Base-by-base conservation (phyloP, 768 basidiomycete genomes). In the Lactifluus hygrophoroides region DNA sequence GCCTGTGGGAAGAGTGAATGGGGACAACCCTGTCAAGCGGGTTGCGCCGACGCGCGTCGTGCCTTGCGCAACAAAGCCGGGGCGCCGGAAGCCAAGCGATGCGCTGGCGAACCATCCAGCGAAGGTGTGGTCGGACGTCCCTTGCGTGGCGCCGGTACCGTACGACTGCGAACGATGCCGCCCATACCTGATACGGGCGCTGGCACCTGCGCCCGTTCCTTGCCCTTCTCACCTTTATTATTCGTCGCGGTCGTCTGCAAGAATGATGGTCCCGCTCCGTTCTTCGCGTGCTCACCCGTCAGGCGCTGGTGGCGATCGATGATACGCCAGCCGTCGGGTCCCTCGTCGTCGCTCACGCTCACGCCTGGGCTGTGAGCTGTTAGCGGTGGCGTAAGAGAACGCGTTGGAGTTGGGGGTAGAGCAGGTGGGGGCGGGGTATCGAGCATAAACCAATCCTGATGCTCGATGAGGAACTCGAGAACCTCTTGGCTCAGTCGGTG, bases 381-480 rank as follows among this genome's bases (percentile, higher is more conserved):
- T 50, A 47, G 17, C 52, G 61, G 48, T 50, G 58, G 52, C 9
- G 58, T 58, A 30, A 60, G 58, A 32, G 61, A 62, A 32, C 53
- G 52, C 21, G 63, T 46, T 28, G 43, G 57, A 6, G 42, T 9
- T 10, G 53, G 46, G 1, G 56, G 68, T 0, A 72, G 53, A 2
- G 69, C 71, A 19, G 82, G 80, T 2, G 89, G 87, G 1, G 88
- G 83, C 6, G 89, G 82, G 42, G 90, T 87, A 65, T 90, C 93
- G 51, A 96, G 73, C 79, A 95, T 81, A 72, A 99, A 99, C 80
- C 86, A 87, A 67, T 95, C 94, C 69, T 97, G 94, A 62, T 97
- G 86, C n/a, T 83, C 86, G 64, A 99, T 96, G 53, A 99, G 77
- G 70, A 96, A 97, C 69, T 97, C 94, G 50, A 99, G 79, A 28